Conservation (phyloP, 169 alveolate species). For the Plasmodium relictum region DNA sequence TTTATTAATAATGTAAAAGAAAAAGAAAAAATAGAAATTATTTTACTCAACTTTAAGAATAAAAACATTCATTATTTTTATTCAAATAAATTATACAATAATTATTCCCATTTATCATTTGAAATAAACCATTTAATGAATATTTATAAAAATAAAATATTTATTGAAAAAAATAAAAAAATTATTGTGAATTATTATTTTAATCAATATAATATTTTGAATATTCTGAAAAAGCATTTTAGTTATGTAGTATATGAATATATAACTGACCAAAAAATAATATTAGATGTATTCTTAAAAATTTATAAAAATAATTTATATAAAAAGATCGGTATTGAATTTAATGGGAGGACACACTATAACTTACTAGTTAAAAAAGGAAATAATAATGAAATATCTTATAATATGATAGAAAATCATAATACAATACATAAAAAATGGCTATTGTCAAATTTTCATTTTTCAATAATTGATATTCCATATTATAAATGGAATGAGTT, state of each 20-base stretch:
- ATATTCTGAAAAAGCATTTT: constrained; percentile 32
- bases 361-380: constrained; percentile 18
- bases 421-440: constrained; percentile 66
- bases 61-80: constrained; percentile 18
- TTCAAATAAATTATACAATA: background rate
- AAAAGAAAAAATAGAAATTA: constrained; percentile 13
- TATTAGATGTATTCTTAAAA: constrained; percentile 35
- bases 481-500: constrained; percentile 57
- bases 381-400: background rate
- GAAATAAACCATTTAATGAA: constrained; percentile 12
- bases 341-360: constrained; percentile 73
- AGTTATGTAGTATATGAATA: constrained; percentile 30
- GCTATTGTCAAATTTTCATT: constrained; percentile 20
- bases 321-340: constrained; percentile 50
- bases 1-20: constrained; percentile 14
- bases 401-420: constrained; percentile 29
- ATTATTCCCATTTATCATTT: background rate
- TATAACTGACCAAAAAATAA: constrained; percentile 22
- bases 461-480: constrained; percentile 33
- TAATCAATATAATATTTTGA: constrained; percentile 24
- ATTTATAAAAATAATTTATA: constrained; percentile 3
- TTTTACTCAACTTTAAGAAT: constrained; percentile 12
- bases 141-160: constrained; percentile 32
- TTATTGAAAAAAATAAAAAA: background rate
- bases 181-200: constrained; percentile 11